These are phyloP conservation scores for Dalechampia spathulata DNA, from an alignment of 441 rosid genomes.

Conservation along the genomic window DNA sequence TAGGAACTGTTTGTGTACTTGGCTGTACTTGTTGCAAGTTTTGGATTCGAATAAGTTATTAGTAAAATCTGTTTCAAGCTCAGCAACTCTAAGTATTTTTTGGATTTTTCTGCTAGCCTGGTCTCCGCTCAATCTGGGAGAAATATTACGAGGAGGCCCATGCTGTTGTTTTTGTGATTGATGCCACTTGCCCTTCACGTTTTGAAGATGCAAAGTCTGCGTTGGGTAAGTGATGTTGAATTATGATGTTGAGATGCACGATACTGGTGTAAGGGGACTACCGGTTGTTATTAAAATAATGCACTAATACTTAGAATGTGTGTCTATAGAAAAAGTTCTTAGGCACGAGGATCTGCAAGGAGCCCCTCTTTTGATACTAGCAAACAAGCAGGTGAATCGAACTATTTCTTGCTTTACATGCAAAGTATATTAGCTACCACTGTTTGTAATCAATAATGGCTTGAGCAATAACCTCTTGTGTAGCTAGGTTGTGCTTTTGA, in stretches of 20 bases:
- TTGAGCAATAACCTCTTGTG: background rate
- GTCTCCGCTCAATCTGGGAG: constrained; percentile 97
- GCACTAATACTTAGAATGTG: constrained; percentile 11
- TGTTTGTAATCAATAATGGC: background rate
- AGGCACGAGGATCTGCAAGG: constrained; percentile 95
- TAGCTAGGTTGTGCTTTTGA: background rate
- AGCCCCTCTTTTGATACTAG: constrained; percentile 85
- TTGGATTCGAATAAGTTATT: background rate
- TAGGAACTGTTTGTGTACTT: background rate
- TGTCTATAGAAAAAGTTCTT: constrained; percentile 71
- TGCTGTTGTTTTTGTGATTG: constrained; percentile 78
- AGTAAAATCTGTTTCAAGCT: background rate
- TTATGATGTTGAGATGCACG: background rate
- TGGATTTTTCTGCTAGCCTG: constrained; percentile 43
- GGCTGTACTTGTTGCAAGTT: background rate
- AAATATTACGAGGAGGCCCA: constrained; percentile 98
- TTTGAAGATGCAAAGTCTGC: constrained; percentile 96
- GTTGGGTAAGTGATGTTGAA: constrained; percentile 42
- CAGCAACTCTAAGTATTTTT: background rate
- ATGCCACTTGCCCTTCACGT: constrained; percentile 83
- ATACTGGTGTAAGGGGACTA: constrained; percentile 1
- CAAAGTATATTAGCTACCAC: background rate
- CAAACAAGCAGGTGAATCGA: constrained; percentile 83
- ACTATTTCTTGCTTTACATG: background rate
- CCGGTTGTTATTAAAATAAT: too few species aligned